These are phyloP conservation scores for Yamadazyma endophytica DNA, from an alignment of 805 yeast species.

Conservation along the genomic window DNA sequence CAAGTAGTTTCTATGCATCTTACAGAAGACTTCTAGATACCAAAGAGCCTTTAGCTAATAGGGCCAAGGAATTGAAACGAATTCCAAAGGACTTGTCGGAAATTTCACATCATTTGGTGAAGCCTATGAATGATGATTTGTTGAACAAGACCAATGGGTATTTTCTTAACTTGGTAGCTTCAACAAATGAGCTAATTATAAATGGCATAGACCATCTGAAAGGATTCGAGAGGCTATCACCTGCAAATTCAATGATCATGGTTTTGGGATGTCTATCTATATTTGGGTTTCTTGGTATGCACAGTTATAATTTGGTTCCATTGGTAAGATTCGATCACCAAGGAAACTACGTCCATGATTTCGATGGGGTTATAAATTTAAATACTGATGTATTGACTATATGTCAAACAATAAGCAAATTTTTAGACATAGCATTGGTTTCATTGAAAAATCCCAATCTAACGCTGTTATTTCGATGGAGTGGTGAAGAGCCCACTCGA, in stretches of 20 bases:
- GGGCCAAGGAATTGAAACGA: too few relatives aligned
- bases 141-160: slow-evolving; percentile 3
- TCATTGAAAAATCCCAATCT: too few relatives aligned
- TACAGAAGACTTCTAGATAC: background rate
- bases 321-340: slow-evolving; percentile 18
- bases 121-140: too few relatives aligned
- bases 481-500: too few relatives aligned
- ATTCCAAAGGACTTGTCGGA: too few relatives aligned
- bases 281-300: slow-evolving; percentile 27
- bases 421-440: too few relatives aligned
- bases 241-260: background rate
- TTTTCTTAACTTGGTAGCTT: slow-evolving; percentile 2
- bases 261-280: slow-evolving; percentile 9
- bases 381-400: slow-evolving; percentile 32
- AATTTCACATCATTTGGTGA: too few relatives aligned
- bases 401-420: slow-evolving; percentile 11
- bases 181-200: slow-evolving; percentile 1
- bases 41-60: background rate
- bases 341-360: slow-evolving; percentile 30
- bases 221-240: slow-evolving; percentile 3
- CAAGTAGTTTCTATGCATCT: background rate
- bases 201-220: slow-evolving; percentile 6
- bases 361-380: slow-evolving; percentile 43
- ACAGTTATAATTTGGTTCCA: slow-evolving; percentile 27
- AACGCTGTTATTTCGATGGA: too few relatives aligned